phyloP scores from a whole-genome alignment of 257 asterid species.

The Mitragyna speciosa region DNA sequence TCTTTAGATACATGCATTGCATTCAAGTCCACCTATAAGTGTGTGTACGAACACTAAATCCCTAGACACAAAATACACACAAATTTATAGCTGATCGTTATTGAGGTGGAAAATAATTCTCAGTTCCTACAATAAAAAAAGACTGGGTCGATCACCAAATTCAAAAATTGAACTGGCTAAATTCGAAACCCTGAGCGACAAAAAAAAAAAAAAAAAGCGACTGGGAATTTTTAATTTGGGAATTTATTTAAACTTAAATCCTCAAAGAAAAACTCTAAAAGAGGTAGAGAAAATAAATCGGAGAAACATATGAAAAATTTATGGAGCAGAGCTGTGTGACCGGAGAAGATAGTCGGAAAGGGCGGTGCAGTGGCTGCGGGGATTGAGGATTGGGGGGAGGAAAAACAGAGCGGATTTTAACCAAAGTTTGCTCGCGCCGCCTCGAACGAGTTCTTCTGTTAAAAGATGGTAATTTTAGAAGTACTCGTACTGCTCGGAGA shows the following conservation, averaged over 20 bases:
- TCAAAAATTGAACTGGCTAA: not conserved
- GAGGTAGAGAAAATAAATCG: not conserved
- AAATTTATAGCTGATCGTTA: not conserved
- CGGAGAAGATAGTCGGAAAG: slow-evolving; percentile 13
- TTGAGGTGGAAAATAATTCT: not conserved
- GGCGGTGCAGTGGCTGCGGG: not conserved
- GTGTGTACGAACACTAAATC: not conserved
- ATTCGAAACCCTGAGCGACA: not conserved
- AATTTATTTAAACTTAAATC: not conserved
- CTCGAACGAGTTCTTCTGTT: not conserved
- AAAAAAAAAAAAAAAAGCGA: not conserved
- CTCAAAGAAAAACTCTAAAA: not conserved
- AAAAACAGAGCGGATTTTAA: slow-evolving; percentile 8
- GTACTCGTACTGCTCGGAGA: not conserved
- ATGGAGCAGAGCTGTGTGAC: not conserved
- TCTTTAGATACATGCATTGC: slow-evolving; percentile 1
- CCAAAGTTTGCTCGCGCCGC: not conserved
- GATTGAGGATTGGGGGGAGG: not conserved
- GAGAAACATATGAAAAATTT: not conserved
- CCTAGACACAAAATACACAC: not conserved
- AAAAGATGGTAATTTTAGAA: too few species aligned
- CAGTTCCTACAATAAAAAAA: not conserved
- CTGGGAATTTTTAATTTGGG: not conserved
- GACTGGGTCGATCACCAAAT: not conserved
- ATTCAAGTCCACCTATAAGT: not conserved